Conservation (phyloP, 139 green algal genomes). For the Chlamydomonas sp. region DNA sequence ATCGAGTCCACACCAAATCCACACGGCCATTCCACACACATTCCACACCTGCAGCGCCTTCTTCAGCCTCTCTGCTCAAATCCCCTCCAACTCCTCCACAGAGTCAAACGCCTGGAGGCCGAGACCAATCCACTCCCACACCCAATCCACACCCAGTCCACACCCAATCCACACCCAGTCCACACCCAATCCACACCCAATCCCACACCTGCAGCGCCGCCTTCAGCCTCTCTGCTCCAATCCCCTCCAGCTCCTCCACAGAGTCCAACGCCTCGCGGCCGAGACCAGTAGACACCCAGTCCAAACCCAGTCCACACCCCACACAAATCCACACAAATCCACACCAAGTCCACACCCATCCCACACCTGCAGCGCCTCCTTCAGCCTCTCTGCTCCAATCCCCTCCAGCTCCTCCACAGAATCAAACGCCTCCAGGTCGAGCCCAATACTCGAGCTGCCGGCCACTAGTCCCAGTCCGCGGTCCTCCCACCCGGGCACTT, state of each 20-base stretch:
- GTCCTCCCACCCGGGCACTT: slow-evolving; percentile 52
- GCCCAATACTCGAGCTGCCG: slow-evolving; percentile 17
- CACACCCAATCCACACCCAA: too few species aligned
- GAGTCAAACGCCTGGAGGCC: background rate
- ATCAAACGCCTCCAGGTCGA: slow-evolving; percentile 80
- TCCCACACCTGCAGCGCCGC: slow-evolving; percentile 5
- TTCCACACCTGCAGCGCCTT: too few species aligned
- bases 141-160: too few species aligned
- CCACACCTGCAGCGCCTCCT: too few species aligned
- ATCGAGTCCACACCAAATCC: too few species aligned
- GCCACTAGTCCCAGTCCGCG: slow-evolving; percentile 16
- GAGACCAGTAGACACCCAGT: slow-evolving; percentile 26
- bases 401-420: slow-evolving; percentile 72
- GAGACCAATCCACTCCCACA: background rate
- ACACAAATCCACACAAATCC: too few species aligned
- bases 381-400: slow-evolving; percentile 67
- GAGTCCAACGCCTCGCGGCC: slow-evolving; percentile 78
- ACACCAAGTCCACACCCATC: too few species aligned
- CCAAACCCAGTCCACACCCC: slow-evolving; percentile 8
- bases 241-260: slow-evolving; percentile 70
- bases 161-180: too few species aligned
- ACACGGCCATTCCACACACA: too few species aligned
- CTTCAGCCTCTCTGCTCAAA: slow-evolving; percentile 46
- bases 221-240: slow-evolving; percentile 26
- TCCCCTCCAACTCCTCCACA: background rate